A percentile compares a stretch with the other conserved stretches of the same genome.
Evolutionary conservation across 129 eudicot genomes (phyloP).

Genomic region (Mikania micrantha): DNA sequence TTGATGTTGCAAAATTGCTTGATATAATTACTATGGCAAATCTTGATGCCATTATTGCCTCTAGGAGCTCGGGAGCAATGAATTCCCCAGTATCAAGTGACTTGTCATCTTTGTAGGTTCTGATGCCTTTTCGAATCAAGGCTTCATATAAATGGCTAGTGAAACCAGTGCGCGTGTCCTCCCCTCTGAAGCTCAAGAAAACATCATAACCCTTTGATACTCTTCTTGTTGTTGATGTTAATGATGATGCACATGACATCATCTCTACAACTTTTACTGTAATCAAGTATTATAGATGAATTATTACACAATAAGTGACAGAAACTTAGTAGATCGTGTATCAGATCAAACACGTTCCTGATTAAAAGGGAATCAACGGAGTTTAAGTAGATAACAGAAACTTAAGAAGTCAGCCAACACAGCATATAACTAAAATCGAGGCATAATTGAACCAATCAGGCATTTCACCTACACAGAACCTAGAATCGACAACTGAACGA

Average conservation of each 20-base stretch:
- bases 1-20: too few species aligned
- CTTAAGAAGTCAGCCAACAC: neutral
- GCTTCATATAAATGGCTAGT: slow-evolving; percentile 4
- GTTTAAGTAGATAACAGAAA: too few species aligned
- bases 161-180: too few species aligned
- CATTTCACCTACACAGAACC: neutral
- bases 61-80: neutral
- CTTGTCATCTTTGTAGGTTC: slow-evolving; percentile 12
- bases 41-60: neutral
- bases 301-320: neutral
- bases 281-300: neutral
- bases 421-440: neutral
- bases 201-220: neutral
- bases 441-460: neutral
- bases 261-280: neutral
- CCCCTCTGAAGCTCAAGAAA: slow-evolving; percentile 13
- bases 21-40: slow-evolving; percentile 2
- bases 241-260: slow-evolving; percentile 1
- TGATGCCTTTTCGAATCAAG: neutral
- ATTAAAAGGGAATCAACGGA: neutral
- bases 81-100: neutral
- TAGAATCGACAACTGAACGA: too few species aligned
- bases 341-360: too few species aligned
- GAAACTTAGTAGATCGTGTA: too few species aligned
- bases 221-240: neutral